Base-by-base conservation (phyloP, 2,329 filamentous ascomycete genomes). In the Exophiala viscosa region DNA sequence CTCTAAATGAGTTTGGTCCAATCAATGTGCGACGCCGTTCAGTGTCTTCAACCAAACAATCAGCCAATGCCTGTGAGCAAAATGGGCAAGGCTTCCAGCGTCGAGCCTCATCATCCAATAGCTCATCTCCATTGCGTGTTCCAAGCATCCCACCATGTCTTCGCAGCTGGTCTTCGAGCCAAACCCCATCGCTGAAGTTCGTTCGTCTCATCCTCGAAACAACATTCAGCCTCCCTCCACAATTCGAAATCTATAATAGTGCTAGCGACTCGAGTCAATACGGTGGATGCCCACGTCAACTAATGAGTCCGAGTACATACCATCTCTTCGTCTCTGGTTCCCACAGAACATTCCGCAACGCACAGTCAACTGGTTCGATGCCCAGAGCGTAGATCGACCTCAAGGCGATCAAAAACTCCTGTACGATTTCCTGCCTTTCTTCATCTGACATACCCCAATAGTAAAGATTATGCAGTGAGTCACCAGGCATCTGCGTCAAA, bases 401-500 rank as follows among this genome's bases (percentile, higher is more conserved):
- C 11, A 62, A 32, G 8, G 56, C 56, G 11, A 59, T 49, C 33
- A 57, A 15, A 15, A 58, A 59, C 15, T 50, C 49, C 35, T 49
- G 41, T 5, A 39, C 23, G 17, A 62, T 58, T 9, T 50, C 51
- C 14, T 50, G 39, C 7, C 56, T 47, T 34, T 59, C 58, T 15
- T 57, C 46, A 13, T 36, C 36, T n/a, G 49, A 11, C 53, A 60
- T 57, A 8, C 56, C 54, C 60, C 61, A 64, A 51, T 56, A 63
- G 42, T 59, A 54, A 18, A 57, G 48, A 43, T 52, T 46, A 36
- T 50, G 50, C 28, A 64, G 41, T 15, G 60, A 58, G 34, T 58
- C 54, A 23, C 62, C 61, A 13, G 61, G 59, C 53, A 64, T 55
- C 45, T 60, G 61, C 32, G 59, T 63, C 62, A 60, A 62, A 23